Conservation (phyloP, 306 rosid species). For the Lithocarpus polystachyus region DNA sequence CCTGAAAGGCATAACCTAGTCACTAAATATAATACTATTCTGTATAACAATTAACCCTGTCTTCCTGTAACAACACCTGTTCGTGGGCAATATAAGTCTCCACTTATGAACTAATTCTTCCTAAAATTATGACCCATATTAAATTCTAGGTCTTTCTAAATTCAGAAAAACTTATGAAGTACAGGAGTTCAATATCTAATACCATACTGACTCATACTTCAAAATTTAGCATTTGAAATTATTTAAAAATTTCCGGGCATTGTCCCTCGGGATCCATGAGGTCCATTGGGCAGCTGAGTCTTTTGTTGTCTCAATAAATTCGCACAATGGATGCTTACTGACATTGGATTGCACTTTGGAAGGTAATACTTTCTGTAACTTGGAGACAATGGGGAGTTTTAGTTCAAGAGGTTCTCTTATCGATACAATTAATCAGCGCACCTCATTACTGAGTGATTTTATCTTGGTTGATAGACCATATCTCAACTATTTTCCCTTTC, state of each 20-base stretch:
- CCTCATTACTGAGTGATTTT: neutral
- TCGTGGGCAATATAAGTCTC: neutral
- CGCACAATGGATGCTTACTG: neutral
- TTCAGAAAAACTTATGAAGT: neutral
- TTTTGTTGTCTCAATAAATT: neutral
- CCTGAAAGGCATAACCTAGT: neutral
- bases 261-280: neutral
- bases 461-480: neutral
- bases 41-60: neutral
- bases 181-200: neutral
- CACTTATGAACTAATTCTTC: neutral
- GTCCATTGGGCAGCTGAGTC: neutral
- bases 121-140: neutral
- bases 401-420: neutral
- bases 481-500: neutral
- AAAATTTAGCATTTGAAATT: neutral
- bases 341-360: neutral
- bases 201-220: neutral
- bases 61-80: neutral
- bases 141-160: neutral
- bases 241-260: neutral
- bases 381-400: neutral
- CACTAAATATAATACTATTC: neutral
- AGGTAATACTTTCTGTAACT: neutral
- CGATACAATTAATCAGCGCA: neutral